Evolutionary conservation across 2,329 filamentous ascomycete species (phyloP).

Genomic region (Diatrype stigma): DNA sequence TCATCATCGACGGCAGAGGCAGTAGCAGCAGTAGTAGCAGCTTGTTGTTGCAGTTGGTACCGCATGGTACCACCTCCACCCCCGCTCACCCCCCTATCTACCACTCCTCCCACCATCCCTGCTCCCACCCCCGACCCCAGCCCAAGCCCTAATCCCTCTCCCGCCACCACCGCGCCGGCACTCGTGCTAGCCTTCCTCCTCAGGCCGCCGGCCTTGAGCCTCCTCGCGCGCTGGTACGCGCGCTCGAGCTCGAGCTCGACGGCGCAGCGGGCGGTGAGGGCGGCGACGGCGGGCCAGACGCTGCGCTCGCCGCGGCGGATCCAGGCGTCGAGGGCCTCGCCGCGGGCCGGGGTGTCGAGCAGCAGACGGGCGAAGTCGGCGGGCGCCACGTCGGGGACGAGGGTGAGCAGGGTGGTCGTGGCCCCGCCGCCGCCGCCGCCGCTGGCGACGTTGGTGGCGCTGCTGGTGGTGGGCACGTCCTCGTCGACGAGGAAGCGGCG

Average conservation of each 20-base stretch:
- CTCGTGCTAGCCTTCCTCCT: conserved; percentile 37
- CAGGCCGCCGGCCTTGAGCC: conserved; percentile 51
- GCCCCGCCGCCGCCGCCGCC: conserved; percentile 63
- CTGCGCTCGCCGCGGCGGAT: conserved; percentile 78
- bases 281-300: conserved; percentile 85
- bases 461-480: conserved; percentile 69
- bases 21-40: not conserved
- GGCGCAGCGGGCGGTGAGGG: conserved; percentile 75
- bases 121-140: not conserved
- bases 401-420: conserved; percentile 48
- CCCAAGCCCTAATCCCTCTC: not conserved
- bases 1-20: not conserved
- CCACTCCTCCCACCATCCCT: not conserved
- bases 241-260: conserved; percentile 85
- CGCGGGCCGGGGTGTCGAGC: conserved; percentile 71
- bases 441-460: too few relatives aligned
- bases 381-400: conserved; percentile 74
- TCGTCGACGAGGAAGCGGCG: conserved; percentile 80
- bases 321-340: conserved; percentile 76
- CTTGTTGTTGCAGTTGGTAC: not conserved
- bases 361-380: conserved; percentile 73
- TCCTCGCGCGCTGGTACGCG: conserved; percentile 75
- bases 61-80: not conserved
- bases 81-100: too few relatives aligned
- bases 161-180: not conserved